Percentiles rank a stretch among this genome's conserved stretches.
These are phyloP conservation scores for Cadophora gregata DNA, from an alignment of 2,329 filamentous ascomycete species.

Conservation along the genomic window DNA sequence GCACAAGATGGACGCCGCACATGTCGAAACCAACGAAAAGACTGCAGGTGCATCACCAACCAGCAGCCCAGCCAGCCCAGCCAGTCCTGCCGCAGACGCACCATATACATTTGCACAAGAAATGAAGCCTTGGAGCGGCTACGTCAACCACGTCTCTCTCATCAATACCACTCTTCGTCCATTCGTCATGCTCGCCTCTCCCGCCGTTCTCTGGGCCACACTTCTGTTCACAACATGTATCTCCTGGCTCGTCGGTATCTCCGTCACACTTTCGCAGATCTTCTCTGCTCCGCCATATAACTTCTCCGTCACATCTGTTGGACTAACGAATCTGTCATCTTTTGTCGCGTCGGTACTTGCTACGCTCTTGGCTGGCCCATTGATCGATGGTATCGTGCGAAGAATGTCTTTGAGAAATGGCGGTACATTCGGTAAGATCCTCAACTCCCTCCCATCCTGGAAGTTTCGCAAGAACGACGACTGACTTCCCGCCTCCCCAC, in stretches of 20 bases:
- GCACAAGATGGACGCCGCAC: constrained; percentile 34
- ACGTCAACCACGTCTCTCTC: constrained; percentile 46
- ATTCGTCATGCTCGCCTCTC: constrained; percentile 41
- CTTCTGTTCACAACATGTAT: constrained; percentile 49
- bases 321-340: constrained; percentile 55
- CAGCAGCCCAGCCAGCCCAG: constrained; percentile 2
- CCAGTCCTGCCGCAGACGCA: constrained; percentile 28
- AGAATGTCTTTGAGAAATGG: constrained; percentile 41
- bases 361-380: constrained; percentile 54
- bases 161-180: constrained; percentile 40
- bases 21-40: constrained; percentile 37
- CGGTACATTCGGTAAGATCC: constrained; percentile 30
- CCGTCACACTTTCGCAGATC: constrained; percentile 52
- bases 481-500: constrained; percentile 16
- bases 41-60: constrained; percentile 15
- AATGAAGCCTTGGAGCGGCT: constrained; percentile 47
- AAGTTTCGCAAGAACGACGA: neutral
- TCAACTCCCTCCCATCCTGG: neutral
- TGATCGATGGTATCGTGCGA: constrained; percentile 45
- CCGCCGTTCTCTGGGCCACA: constrained; percentile 48
- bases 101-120: constrained; percentile 41
- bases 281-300: constrained; percentile 37
- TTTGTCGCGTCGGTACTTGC: constrained; percentile 54
- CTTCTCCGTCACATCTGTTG: constrained; percentile 51
- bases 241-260: constrained; percentile 51